Evolutionary conservation across 208 protist genomes (phyloP).

Genomic region (Phytomonas sp.): DNA sequence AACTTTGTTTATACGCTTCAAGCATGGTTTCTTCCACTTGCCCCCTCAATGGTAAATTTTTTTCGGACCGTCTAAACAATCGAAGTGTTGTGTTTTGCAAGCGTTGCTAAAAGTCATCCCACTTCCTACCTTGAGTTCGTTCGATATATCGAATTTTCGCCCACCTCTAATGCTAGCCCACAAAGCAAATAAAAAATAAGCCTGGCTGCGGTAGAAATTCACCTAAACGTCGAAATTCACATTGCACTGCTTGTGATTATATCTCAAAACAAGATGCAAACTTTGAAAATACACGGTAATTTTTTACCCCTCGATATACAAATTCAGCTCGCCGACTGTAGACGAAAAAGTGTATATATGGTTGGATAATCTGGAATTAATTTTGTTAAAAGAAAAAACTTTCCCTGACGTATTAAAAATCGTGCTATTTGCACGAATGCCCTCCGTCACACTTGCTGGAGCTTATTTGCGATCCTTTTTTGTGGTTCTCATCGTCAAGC

Average conservation of each 20-base stretch:
- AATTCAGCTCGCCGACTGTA: background rate
- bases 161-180: background rate
- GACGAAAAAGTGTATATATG: constrained; percentile 1
- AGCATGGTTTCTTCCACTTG: background rate
- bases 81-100: background rate
- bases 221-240: background rate
- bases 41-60: background rate
- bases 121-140: background rate
- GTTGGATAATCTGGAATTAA: constrained; percentile 9
- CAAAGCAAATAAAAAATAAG: background rate
- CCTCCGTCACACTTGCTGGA: background rate
- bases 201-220: background rate
- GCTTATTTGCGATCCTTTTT: constrained; percentile 6
- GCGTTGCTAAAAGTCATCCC: background rate
- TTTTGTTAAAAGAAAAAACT: constrained; percentile 9
- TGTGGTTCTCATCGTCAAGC: constrained; percentile 9
- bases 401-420: background rate
- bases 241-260: background rate
- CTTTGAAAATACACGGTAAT: background rate
- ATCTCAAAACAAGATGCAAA: background rate
- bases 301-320: background rate
- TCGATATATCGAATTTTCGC: background rate
- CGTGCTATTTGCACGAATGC: background rate
- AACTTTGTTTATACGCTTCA: background rate
- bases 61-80: background rate